Percentiles rank a stretch among this genome's conserved stretches.
These are phyloP conservation scores for Brachypodium distachyon DNA, from an alignment of 202 grass and related monocot species.

Conservation along the genomic window DNA sequence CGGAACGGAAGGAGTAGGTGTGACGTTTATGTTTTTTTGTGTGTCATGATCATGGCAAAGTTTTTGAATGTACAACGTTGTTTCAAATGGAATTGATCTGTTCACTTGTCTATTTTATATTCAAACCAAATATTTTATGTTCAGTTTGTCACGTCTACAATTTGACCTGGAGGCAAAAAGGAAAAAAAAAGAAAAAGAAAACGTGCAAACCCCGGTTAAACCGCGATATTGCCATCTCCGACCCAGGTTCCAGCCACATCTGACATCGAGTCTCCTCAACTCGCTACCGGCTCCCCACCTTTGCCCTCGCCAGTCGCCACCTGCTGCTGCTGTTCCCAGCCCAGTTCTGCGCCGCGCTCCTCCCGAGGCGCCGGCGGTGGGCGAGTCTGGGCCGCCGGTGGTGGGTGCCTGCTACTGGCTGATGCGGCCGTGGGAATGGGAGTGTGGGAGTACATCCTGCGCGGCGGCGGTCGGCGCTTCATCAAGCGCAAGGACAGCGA, in stretches of 20 bases:
- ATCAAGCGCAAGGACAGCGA: constrained; percentile 85
- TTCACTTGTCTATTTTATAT: no score
- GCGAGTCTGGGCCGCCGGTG: not conserved
- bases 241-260: not conserved
- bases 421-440: constrained; percentile 54
- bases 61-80: no score
- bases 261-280: not conserved
- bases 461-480: constrained; percentile 53
- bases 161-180: no score
- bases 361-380: not conserved
- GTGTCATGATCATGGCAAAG: no score
- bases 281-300: not conserved
- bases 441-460: constrained; percentile 64
- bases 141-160: no score
- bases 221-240: not conserved
- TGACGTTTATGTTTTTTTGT: no score
- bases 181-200: no score
- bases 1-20: no score
- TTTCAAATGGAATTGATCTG: no score
- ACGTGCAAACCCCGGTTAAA: not conserved
- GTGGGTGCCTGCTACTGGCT: not conserved
- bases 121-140: no score
- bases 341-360: not conserved
- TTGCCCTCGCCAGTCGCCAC: not conserved
- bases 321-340: not conserved